These are phyloP conservation scores for Botrytis deweyae DNA, from an alignment of 2,329 filamentous ascomycete genomes.

Conservation along the genomic window DNA sequence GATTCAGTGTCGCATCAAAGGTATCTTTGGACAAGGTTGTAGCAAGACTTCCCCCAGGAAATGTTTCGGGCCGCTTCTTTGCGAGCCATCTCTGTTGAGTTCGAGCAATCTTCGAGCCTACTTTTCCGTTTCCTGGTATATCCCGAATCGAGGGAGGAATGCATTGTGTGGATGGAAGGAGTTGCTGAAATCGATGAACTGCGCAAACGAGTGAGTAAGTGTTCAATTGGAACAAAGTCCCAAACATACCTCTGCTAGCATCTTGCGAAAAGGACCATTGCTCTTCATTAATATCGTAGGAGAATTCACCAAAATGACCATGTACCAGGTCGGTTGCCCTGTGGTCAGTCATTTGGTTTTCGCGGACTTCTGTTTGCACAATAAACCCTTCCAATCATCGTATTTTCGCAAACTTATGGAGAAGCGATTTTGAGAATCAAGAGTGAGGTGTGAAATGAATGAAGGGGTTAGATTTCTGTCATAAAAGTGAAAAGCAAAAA, in stretches of 20 bases:
- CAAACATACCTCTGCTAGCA: constrained; percentile 26
- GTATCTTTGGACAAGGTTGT: constrained; percentile 16
- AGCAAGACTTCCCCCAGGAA: constrained; percentile 27
- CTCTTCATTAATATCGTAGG: constrained; percentile 43
- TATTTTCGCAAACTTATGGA: not conserved
- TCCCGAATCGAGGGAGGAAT: constrained; percentile 31
- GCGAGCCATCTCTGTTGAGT: constrained; percentile 32
- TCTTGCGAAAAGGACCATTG: constrained; percentile 38
- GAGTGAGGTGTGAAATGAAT: not conserved
- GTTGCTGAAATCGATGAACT: constrained; percentile 33
- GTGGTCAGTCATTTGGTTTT: constrained; percentile 42
- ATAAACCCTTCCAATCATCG: constrained; percentile 32
- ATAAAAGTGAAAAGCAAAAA: constrained; percentile 3
- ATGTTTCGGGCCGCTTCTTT: constrained; percentile 33
- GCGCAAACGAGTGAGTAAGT: constrained; percentile 21
- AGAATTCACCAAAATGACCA: constrained; percentile 52
- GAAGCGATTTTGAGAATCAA: not conserved
- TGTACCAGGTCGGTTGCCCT: constrained; percentile 49
- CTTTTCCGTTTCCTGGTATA: constrained; percentile 20
- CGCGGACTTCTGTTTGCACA: constrained; percentile 25
- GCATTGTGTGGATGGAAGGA: constrained; percentile 33
- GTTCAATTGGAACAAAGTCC: not conserved
- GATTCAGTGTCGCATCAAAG: constrained; percentile 16
- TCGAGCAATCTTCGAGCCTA: constrained; percentile 20
- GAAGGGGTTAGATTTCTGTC: constrained; percentile 6